phyloP scores from a whole-genome alignment of 495 filamentous ascomycete species.

The Massariosphaeria phaeospora region DNA sequence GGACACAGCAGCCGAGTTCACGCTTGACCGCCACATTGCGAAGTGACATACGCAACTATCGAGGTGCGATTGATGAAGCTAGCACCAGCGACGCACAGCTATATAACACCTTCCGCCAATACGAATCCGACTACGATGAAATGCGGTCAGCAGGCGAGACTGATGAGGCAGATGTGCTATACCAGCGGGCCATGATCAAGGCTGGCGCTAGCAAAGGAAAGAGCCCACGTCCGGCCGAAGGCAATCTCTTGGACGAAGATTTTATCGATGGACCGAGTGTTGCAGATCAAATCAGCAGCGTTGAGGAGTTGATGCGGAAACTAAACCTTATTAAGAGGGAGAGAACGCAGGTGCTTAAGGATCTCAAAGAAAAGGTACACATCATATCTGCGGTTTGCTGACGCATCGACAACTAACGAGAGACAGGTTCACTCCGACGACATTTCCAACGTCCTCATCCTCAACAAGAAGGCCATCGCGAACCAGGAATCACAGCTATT shows the following conservation, averaged over 20 bases:
- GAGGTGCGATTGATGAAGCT: constrained; percentile 83
- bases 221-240: constrained; percentile 60
- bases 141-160: constrained; percentile 87
- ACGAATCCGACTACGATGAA: constrained; percentile 85
- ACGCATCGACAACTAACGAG: constrained; percentile 20
- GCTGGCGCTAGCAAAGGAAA: constrained; percentile 57
- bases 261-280: constrained; percentile 69
- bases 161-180: constrained; percentile 83
- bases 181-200: constrained; percentile 75
- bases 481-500: constrained; percentile 88
- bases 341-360: constrained; percentile 84
- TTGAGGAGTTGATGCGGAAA: constrained; percentile 89
- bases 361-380: constrained; percentile 90
- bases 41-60: constrained; percentile 78
- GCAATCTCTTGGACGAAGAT: constrained; percentile 83
- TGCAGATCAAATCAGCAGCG: constrained; percentile 78
- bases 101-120: constrained; percentile 73
- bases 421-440: constrained; percentile 86
- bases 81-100: constrained; percentile 82
- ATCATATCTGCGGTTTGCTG: not conserved
- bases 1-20: constrained; percentile 94
- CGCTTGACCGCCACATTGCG: constrained; percentile 81
- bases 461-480: constrained; percentile 92
- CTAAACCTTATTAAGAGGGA: constrained; percentile 88
- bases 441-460: constrained; percentile 91